phyloP scores from a whole-genome alignment of 1,284 basidiomycete genomes.

The Leccinum subrobustum region DNA sequence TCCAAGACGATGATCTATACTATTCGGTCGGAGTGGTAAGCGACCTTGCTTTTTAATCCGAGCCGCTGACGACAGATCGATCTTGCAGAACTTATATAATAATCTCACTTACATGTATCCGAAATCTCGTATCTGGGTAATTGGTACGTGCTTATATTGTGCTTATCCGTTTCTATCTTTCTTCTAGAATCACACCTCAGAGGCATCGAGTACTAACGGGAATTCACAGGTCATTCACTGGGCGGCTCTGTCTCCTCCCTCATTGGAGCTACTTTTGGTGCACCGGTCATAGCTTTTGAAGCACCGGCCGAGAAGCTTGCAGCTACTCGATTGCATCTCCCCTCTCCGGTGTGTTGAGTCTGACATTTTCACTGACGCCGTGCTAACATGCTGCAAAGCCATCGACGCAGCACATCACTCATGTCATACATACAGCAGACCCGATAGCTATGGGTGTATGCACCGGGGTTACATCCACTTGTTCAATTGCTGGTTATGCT shows the following conservation, averaged over 20 bases:
- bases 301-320: constrained; percentile 77
- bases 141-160: constrained; percentile 32
- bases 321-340: constrained; percentile 76
- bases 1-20: constrained; percentile 79
- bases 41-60: background rate
- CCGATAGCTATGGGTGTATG: constrained; percentile 68
- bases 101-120: constrained; percentile 84
- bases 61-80: background rate
- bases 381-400: constrained; percentile 37
- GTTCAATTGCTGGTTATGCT: constrained; percentile 60
- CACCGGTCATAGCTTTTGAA: constrained; percentile 83
- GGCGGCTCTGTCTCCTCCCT: constrained; percentile 84
- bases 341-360: constrained; percentile 44
- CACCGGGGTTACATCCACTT: constrained; percentile 57
- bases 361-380: background rate
- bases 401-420: constrained; percentile 60
- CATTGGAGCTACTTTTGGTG: constrained; percentile 80
- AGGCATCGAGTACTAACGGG: background rate
- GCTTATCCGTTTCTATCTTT: background rate
- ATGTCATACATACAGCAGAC: constrained; percentile 73
- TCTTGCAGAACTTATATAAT: constrained; percentile 66
- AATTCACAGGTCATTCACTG: constrained; percentile 55
- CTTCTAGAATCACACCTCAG: background rate
- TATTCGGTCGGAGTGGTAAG: constrained; percentile 68
- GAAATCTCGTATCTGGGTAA: constrained; percentile 78